Evolutionary conservation across 495 filamentous ascomycete genomes (phyloP).

Genomic region (Xylaria scruposa): DNA sequence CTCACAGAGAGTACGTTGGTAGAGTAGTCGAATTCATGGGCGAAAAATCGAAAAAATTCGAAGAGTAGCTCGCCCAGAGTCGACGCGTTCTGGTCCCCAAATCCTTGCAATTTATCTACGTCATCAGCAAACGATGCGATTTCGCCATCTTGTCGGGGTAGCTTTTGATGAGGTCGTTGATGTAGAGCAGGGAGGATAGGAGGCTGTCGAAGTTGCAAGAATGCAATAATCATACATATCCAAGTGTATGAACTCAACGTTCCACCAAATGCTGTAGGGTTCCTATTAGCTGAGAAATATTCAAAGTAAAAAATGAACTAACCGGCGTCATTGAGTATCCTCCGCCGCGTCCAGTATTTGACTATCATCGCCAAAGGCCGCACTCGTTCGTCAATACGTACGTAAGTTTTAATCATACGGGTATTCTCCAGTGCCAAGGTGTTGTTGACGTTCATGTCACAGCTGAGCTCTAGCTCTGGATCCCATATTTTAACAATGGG

Average conservation of each 20-base stretch:
- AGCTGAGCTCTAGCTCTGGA: constrained; percentile 86
- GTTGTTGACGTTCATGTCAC: constrained; percentile 99
- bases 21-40: constrained; percentile 90
- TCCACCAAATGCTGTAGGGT: constrained; percentile 76
- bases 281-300: constrained; percentile 25
- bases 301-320: constrained; percentile 42
- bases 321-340: constrained; percentile 96
- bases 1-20: constrained; percentile 84
- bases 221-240: constrained; percentile 98
- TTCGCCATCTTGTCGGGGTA: constrained; percentile 63
- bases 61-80: constrained; percentile 84
- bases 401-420: constrained; percentile 97
- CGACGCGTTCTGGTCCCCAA: constrained; percentile 82
- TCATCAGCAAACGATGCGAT: constrained; percentile 86
- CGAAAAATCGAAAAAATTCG: constrained; percentile 93
- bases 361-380: constrained; percentile 93
- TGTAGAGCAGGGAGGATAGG: constrained; percentile 89
- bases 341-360: constrained; percentile 93
- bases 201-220: constrained; percentile 87
- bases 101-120: constrained; percentile 70
- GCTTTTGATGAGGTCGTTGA: constrained; percentile 70
- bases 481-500: constrained; percentile 99
- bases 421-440: constrained; percentile 94
- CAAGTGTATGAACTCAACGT: constrained; percentile 99
- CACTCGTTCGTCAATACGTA: constrained; percentile 89